Evolutionary conservation across 164 flowering plant species (phyloP).

Genomic region (Santalum album): DNA sequence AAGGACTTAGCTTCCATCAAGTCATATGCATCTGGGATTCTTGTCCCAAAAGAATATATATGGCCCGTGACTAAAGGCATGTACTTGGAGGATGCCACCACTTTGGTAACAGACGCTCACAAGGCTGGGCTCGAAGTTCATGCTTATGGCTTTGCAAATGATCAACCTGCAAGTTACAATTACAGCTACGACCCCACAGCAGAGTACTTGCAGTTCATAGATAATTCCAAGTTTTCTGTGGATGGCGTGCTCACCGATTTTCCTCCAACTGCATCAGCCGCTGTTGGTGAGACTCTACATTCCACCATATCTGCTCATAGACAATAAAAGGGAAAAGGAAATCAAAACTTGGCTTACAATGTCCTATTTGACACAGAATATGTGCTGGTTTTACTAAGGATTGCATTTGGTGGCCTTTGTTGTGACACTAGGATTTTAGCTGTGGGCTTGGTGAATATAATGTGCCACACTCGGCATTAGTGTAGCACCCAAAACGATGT

Average conservation of each 20-base stretch:
- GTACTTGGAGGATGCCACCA: conserved; percentile 48
- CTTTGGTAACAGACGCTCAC: conserved; percentile 76
- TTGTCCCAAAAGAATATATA: conserved; percentile 73
- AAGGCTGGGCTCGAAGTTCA: conserved; percentile 65
- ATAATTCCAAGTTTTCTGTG: conserved; percentile 59
- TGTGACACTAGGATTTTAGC: no score
- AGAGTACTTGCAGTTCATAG: conserved; percentile 74
- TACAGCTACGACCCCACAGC: conserved; percentile 70
- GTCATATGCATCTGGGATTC: conserved; percentile 66
- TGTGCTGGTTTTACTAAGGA: no score
- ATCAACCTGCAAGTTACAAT: conserved; percentile 49
- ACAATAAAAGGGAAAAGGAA: no score
- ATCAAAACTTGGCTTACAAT: no score
- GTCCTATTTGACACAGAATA: no score
- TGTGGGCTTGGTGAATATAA: no score
- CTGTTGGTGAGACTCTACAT: conserved; percentile 44
- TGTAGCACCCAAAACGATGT: no score
- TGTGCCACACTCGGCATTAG: no score
- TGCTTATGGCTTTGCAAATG: conserved; percentile 80
- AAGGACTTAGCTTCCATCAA: conserved; percentile 44
- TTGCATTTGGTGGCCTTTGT: no score
- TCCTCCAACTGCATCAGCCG: conserved; percentile 73
- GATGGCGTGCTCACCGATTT: conserved; percentile 91
- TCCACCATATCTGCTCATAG: no score
- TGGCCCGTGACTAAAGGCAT: conserved; percentile 44